phyloP scores from a whole-genome alignment of 345 rosid species.

The Populus euphratica region DNA sequence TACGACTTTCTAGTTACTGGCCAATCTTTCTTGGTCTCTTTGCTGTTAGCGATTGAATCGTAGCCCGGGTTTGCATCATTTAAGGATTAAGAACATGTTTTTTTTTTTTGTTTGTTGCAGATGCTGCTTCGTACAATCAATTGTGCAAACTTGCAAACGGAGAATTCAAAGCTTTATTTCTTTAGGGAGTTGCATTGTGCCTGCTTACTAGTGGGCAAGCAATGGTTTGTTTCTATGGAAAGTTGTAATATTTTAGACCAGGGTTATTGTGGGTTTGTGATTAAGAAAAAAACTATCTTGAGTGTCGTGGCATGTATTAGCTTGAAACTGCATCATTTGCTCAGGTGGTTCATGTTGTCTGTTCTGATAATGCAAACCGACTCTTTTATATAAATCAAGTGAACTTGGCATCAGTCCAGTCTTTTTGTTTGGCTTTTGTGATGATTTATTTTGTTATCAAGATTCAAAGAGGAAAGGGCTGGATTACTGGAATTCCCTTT shows the following conservation, averaged over 20 bases:
- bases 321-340: too few species aligned
- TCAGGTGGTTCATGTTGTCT: too few species aligned
- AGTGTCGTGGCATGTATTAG: too few species aligned
- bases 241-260: not conserved
- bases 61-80: not conserved
- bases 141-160: constrained; percentile 4
- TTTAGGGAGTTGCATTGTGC: not conserved
- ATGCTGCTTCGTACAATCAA: not conserved
- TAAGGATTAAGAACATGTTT: not conserved
- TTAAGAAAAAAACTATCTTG: too few species aligned
- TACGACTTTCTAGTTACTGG: not conserved
- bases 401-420: not conserved
- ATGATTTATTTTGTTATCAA: not conserved
- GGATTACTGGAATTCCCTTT: not conserved
- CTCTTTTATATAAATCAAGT: too few species aligned
- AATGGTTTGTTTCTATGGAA: not conserved
- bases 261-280: too few species aligned
- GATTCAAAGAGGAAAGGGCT: not conserved
- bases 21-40: not conserved
- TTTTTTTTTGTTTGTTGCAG: not conserved
- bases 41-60: not conserved
- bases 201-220: not conserved
- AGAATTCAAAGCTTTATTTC: constrained; percentile 1
- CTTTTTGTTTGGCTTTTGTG: not conserved
- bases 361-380: too few species aligned